Conservation (phyloP, 495 filamentous ascomycete genomes). For the Xylaria scruposa region DNA sequence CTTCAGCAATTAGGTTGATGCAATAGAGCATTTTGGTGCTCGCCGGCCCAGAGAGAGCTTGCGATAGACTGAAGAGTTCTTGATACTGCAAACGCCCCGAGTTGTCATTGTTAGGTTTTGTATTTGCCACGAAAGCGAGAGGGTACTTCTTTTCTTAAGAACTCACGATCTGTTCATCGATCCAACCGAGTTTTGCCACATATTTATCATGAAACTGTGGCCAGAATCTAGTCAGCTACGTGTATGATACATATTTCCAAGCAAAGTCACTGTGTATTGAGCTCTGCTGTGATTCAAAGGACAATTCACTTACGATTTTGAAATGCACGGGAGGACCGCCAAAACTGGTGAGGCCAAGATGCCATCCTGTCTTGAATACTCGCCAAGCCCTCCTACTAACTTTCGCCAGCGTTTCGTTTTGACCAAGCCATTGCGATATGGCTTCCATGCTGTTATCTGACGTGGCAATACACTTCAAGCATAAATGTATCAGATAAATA, state of each 20-base stretch:
- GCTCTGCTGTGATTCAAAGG: not conserved
- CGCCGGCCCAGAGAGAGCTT: conserved; percentile 76
- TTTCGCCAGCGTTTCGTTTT: not conserved
- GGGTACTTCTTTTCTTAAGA: not conserved
- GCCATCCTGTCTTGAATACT: conserved; percentile 60
- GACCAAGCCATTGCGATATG: not conserved
- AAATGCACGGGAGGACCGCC: conserved; percentile 77
- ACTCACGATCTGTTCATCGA: conserved; percentile 73
- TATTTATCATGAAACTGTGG: conserved; percentile 66
- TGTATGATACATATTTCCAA: not conserved
- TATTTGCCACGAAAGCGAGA: not conserved
- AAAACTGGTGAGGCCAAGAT: conserved; percentile 74
- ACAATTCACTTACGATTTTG: conserved; percentile 56
- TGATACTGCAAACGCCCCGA: conserved; percentile 63
- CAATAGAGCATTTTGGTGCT: conserved; percentile 84
- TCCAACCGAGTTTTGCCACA: conserved; percentile 71
- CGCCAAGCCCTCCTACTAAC: not conserved
- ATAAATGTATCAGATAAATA: not conserved
- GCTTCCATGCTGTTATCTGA: not conserved
- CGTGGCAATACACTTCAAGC: not conserved
- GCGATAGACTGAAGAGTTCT: conserved; percentile 81
- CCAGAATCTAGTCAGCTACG: not conserved
- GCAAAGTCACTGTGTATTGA: not conserved
- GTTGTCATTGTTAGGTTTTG: not conserved
- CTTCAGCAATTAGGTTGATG: conserved; percentile 70